Percentiles rank a stretch among this genome's conserved stretches.
These are phyloP conservation scores for Darksidea phi DNA, from an alignment of 495 filamentous ascomycete species.

Conservation along the genomic window DNA sequence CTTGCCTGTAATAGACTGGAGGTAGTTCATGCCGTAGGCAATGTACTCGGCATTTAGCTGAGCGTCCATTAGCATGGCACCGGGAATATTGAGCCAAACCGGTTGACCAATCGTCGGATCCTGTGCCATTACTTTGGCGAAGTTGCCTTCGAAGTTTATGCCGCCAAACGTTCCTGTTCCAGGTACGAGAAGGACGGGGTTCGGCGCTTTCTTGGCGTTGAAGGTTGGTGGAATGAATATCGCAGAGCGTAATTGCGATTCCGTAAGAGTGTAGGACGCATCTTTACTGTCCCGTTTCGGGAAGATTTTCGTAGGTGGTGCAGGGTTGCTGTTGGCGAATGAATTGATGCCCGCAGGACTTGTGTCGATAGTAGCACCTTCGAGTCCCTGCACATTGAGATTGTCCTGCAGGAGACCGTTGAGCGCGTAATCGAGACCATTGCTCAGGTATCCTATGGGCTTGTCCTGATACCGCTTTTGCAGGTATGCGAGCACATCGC, in stretches of 20 bases:
- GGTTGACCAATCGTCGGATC: slow-evolving; percentile 43
- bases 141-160: slow-evolving; percentile 45
- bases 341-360: slow-evolving; percentile 18
- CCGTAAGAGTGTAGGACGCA: slow-evolving; percentile 48
- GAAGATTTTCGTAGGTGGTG: slow-evolving; percentile 31
- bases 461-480: background rate
- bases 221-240: slow-evolving; percentile 50
- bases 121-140: slow-evolving; percentile 45
- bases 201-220: slow-evolving; percentile 36
- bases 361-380: background rate
- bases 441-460: slow-evolving; percentile 6
- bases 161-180: slow-evolving; percentile 49
- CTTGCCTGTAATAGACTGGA: slow-evolving; percentile 42
- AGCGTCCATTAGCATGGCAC: slow-evolving; percentile 44
- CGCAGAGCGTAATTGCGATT: slow-evolving; percentile 43
- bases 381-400: background rate
- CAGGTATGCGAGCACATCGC: slow-evolving; percentile 2
- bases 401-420: slow-evolving; percentile 1
- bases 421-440: background rate
- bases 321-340: slow-evolving; percentile 14
- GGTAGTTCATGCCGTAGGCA: slow-evolving; percentile 49
- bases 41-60: slow-evolving; percentile 48
- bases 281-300: slow-evolving; percentile 40
- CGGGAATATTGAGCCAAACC: slow-evolving; percentile 54
- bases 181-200: slow-evolving; percentile 49